Evolutionary conservation across 805 yeast genomes (phyloP), one percentile per base, ranked within the genome.

Genomic region (Saccharomycopsis sp.): DNA sequence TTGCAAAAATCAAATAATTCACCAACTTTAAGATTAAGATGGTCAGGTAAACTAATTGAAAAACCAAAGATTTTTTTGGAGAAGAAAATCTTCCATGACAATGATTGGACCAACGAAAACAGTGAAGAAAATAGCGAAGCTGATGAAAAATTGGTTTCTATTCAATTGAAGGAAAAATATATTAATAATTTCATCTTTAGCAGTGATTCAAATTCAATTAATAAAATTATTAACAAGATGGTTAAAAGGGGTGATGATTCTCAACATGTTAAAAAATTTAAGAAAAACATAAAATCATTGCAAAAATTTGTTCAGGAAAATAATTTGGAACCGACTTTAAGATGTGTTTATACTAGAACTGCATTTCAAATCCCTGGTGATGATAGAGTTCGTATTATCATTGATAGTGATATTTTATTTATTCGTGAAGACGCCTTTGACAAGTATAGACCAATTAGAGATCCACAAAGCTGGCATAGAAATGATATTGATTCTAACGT

Each of bases 301-400:
- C 80, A 81, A 57, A 60, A 65, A 11, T 84, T 80, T 57, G 81
- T 90, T 51, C 59, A 63, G 33, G 77, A 77, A 43, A 71, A 79
- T 54, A 73, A 77, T 49, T 70, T 90, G 52, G 85, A 86, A 63
- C 98, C 98, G 11, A 77, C 85, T 31, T 65, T 93, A 60, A 79
- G 97, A 66, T 76, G 96, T 8, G 76, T 81, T 29, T 87, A 85
- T 66, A 85, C 87, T 34, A 75, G 97, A 63, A 85, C 96, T 4
- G 97, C 97, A 2, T 90, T 93, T 70, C 97, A 90, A 70, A 90
- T 90, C 56, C 98, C 98, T 2, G 97, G 97, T 47, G 97, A 93
- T 61, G 94, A 89, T 61, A 77, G 90, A 58, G 82, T 89, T 31
- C 79, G 97, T 60, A 80, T 93, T 50, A 81, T 85, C 36, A 85